Evolutionary conservation across 139 green algal genomes (phyloP), one percentile per base, ranked within the genome.

Genomic region (Coccomyxa sp.): DNA sequence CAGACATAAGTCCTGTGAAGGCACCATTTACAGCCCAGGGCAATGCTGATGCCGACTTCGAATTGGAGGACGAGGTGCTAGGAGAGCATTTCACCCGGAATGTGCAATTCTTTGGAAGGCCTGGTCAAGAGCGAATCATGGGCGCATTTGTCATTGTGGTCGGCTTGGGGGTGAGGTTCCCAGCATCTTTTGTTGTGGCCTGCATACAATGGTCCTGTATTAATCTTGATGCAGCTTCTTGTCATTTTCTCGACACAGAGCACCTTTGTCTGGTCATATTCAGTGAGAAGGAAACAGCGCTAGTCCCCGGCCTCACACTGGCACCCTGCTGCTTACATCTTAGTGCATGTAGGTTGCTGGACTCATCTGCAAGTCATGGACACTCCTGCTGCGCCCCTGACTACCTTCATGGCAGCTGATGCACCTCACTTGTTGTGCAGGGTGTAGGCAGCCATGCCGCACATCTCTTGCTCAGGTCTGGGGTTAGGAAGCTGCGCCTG

Each of bases 401-500:
- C 55, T 6, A 55, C 35, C 10, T 33, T 5, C 22, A 29, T 44
- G 41, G 22, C 38, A 68, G 72, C 2, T 64, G 24, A 14, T 37
- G n/a, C 3, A 58, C 7, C 1, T 37, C 37, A 58, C 36, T 29
- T 64, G 22, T 34, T 64, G 24, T 76, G 38, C 88, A 97, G 92
- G 96, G 96, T 10, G 96, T 99, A 18, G 96, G 96, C 37, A 97
- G 90, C 82, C 96, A 99, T 83, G 92, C 92, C 6, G 96, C 96
- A 6, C 88, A 97, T 83, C 84, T 98, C 75, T 89, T 99, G 77
- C 89, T 99, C 35, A 87, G 96, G 24, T 95, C 93, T 1, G 96
- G 96, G 0, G 92, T 99, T 14, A 93, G 95, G 12, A 82, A 83
- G 35, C 82, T 99, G 71, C 89, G 95, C 0, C 82, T 99, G 0